A percentile compares a stretch with the other conserved stretches of the same genome.
Conservation (phyloP, 495 filamentous ascomycete species). For the Platismatia glauca region DNA sequence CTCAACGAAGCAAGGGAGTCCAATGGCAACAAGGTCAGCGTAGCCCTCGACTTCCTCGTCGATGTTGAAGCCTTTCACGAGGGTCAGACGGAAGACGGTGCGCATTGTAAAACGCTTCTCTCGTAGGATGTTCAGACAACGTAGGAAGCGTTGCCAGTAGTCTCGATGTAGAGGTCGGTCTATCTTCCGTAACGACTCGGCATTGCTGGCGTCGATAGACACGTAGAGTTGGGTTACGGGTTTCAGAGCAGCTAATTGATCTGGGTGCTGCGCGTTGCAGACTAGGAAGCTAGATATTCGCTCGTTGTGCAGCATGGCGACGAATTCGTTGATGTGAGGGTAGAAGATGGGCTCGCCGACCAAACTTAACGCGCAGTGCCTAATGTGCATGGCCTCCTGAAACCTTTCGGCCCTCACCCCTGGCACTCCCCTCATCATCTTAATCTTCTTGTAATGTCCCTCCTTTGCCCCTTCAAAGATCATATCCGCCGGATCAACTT, state of each 20-base stretch:
- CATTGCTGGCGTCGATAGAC: slow-evolving; percentile 86
- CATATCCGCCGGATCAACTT: slow-evolving; percentile 77
- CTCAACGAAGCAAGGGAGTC: slow-evolving; percentile 82
- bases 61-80: slow-evolving; percentile 95
- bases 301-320: slow-evolving; percentile 69
- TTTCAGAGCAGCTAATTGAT: slow-evolving; percentile 69
- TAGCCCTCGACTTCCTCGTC: slow-evolving; percentile 89
- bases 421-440: slow-evolving; percentile 88
- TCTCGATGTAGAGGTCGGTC: slow-evolving; percentile 89
- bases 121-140: slow-evolving; percentile 81
- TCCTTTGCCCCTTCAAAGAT: slow-evolving; percentile 86
- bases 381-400: slow-evolving; percentile 82
- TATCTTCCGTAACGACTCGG: slow-evolving; percentile 75
- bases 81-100: slow-evolving; percentile 89
- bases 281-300: slow-evolving; percentile 91
- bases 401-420: slow-evolving; percentile 88
- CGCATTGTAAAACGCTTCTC: slow-evolving; percentile 73
- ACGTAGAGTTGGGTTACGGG: slow-evolving; percentile 93
- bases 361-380: slow-evolving; percentile 82
- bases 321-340: slow-evolving; percentile 88
- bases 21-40: slow-evolving; percentile 75
- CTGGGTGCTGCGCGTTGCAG: slow-evolving; percentile 96
- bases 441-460: slow-evolving; percentile 93
- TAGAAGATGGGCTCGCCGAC: slow-evolving; percentile 98
- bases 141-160: slow-evolving; percentile 92